A percentile compares a stretch with the other conserved stretches of the same genome.
Evolutionary conservation across 1,284 basidiomycete genomes (phyloP).

Genomic region (Ceratobasidium sp.): DNA sequence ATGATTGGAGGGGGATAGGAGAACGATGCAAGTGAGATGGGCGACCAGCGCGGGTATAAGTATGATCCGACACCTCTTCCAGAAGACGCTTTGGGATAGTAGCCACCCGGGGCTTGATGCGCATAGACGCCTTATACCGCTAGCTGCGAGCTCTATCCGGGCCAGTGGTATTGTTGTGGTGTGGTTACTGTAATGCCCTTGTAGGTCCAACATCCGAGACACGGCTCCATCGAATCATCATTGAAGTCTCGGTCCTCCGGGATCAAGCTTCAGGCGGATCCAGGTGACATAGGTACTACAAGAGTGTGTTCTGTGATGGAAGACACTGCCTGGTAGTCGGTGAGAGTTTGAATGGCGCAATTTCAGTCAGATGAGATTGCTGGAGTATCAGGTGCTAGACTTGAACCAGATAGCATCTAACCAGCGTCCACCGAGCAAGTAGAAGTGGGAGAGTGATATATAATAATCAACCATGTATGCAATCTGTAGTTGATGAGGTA

Average conservation of each 20-base stretch:
- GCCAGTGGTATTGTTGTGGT: neutral
- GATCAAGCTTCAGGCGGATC: neutral
- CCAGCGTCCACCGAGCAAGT: no score
- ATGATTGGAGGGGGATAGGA: neutral
- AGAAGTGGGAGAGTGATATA: no score
- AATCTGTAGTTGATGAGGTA: no score
- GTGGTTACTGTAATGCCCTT: neutral
- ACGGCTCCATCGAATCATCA: neutral
- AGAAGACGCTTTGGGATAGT: neutral
- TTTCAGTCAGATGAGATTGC: neutral
- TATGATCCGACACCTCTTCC: neutral
- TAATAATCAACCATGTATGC: no score
- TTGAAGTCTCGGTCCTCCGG: neutral
- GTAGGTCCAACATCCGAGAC: neutral
- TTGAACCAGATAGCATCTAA: no score
- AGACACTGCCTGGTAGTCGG: no score
- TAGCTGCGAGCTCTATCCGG: neutral
- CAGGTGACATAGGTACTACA: neutral
- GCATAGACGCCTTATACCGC: neutral
- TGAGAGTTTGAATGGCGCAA: no score
- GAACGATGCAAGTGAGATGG: neutral
- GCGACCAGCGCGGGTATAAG: neutral
- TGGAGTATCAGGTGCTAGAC: neutral
- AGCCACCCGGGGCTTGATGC: neutral
- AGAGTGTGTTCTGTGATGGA: neutral